Base-by-base conservation (phyloP, 2,329 filamentous ascomycete species). In the Remersonia thermophila region DNA sequence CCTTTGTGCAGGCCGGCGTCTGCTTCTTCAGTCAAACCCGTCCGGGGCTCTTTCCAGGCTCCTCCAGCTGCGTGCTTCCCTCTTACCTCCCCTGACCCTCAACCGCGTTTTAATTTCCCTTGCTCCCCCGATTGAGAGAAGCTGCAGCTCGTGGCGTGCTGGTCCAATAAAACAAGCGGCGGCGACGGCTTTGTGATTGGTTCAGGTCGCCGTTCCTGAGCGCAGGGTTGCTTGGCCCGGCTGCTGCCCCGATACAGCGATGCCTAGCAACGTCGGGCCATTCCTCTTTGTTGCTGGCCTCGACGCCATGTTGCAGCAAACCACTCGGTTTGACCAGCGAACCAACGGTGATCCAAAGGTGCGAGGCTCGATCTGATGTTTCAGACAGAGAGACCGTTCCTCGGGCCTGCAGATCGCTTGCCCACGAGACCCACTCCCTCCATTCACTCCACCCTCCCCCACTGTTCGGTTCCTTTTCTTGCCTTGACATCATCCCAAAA, bases 21-120 rank as follows among this genome's bases (percentile, higher is more conserved):
- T 23, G 20, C 20, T 23, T 23, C 20, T 23, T 23, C 20, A 23
- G 26, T 14, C 23, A 10, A 28, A 27, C 38, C 34, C 36, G 35
- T 38, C 38, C n/a, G n/a, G n/a, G n/a, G 38, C 40, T 36, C 27
- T 31, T 37, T 14, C 38, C n/a, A n/a, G n/a, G n/a, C n/a, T n/a
- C n/a, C n/a, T n/a, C n/a, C n/a, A n/a, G n/a, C n/a, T n/a, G n/a
- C n/a, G n/a, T n/a, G n/a, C n/a, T n/a, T n/a, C 28, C 15, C 8
- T 15, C 8, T 16, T 37, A 9, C 20, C 20, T 26, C 42, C 41
- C 39, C 36, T 38, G 41, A 38, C 23, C 20, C 33, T 36, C 39
- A 37, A 38, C 20, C 20, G 35, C 43, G 42, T 43, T 46, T 45
- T 47, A 48, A 48, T 47, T 48, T 48, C 42, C 45, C 47, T 48